A percentile compares a stretch with the other conserved stretches of the same genome.
Conservation (phyloP, 176 grass and related monocot species). For the Aegilops bicornis region DNA sequence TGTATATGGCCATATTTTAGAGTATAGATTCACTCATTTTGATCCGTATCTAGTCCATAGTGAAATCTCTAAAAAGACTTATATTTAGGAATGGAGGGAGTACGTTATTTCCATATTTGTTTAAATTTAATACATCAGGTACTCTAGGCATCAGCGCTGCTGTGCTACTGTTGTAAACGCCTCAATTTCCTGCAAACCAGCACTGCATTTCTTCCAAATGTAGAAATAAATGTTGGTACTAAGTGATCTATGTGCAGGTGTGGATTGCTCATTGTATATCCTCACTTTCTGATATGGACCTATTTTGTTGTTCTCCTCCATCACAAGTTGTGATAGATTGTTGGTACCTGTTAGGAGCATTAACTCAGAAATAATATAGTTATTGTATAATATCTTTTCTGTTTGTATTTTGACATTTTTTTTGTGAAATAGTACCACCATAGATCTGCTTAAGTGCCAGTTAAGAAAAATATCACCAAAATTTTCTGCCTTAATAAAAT, state of each 20-base stretch:
- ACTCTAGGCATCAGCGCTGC: background rate
- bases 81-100: too few species aligned
- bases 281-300: slow-evolving; percentile 16
- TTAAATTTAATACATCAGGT: background rate
- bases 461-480: background rate
- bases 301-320: background rate
- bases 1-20: too few species aligned
- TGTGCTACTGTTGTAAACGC: background rate
- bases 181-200: background rate
- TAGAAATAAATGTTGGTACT: background rate
- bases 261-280: background rate
- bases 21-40: too few species aligned
- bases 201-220: background rate
- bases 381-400: slow-evolving; percentile 9
- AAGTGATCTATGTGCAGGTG: background rate
- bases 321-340: background rate
- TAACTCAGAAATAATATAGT: background rate
- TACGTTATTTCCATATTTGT: slow-evolving; percentile 9
- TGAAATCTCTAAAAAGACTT: too few species aligned
- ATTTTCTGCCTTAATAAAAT: background rate
- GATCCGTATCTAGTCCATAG: too few species aligned
- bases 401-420: background rate
- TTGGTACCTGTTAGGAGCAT: background rate
- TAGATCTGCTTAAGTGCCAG: background rate
- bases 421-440: background rate